Base-by-base conservation (phyloP, 345 rosid species). In the Garcia nutans region DNA sequence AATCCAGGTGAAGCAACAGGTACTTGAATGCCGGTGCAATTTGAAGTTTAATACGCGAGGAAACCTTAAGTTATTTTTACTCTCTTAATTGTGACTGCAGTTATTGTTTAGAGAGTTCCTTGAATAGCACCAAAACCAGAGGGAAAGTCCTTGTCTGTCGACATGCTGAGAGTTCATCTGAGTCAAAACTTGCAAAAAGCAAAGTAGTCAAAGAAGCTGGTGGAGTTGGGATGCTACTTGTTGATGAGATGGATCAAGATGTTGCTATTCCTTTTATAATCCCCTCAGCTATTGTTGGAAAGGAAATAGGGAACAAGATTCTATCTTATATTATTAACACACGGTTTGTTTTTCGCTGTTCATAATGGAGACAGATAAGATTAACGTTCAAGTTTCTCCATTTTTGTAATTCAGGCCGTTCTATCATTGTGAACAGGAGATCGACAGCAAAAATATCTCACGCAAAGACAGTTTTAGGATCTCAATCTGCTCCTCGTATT, bases 1-100 rank as follows among this genome's bases (percentile, higher is more conserved):
- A 88, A 84, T 88, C 91, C 89, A 88, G 91, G 91, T 88, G 91
- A 88, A 82, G 84, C 76, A 78, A 75, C 84, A 84, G 89, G 86
- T 86, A 86, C 86, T 83, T 74, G 67, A 75, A 78, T 74, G 78
- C 64, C 67, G 75, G 23, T 63, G 68, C 62, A 72, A 62, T 70
- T 65, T 22, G 23, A 57, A 62, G 31, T 73, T 52, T 42, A 71
- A 42, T 54, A 65, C 28, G 78, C 33, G 20, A 70, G 73, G 55
- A 42, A 74, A 70, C 37, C 69, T 76, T 68, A 68, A 71, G 49
- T 71, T 66, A 64, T 59, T 71, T 50, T 60, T 66, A 10, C 55
- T 78, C 57, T 56, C 17, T 20, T 74, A 33, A 67, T 37, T 82
- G 76, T 79, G 81, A 60, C 33, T 65, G 81, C 68, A 88, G 91